phyloP scores from a whole-genome alignment of 2,329 filamentous ascomycete genomes.

The Nigrospora oryzae region DNA sequence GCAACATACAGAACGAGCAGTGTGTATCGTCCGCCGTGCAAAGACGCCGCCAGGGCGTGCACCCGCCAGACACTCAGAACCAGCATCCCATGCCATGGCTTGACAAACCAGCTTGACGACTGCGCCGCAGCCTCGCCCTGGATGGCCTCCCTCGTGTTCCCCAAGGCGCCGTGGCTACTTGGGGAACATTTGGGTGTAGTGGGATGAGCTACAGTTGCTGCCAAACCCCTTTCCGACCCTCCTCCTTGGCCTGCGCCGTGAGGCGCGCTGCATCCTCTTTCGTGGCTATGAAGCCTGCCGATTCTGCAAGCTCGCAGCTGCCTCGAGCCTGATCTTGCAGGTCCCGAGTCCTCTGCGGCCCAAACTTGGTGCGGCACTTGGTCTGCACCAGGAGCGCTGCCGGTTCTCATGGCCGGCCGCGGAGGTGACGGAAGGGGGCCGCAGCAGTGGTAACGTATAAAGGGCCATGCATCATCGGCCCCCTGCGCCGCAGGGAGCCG shows the following conservation, averaged over 20 bases:
- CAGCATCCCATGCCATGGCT: constrained; percentile 5
- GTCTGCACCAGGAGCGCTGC: constrained; percentile 9
- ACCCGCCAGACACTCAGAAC: constrained; percentile 2
- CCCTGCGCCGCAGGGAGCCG: constrained; percentile 17
- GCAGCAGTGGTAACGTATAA: constrained; percentile 16
- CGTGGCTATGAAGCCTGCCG: constrained; percentile 1
- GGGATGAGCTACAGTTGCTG: constrained; percentile 6
- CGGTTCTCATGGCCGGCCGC: constrained; percentile 6
- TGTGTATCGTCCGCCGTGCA: background rate
- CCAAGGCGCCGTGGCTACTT: background rate
- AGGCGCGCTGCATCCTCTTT: constrained; percentile 1
- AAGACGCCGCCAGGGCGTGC: constrained; percentile 2
- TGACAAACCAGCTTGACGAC: background rate
- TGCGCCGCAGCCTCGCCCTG: constrained; percentile 3
- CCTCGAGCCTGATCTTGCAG: constrained; percentile 2
- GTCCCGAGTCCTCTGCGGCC: background rate
- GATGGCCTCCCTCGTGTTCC: background rate
- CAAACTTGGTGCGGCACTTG: constrained; percentile 20
- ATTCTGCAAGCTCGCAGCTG: background rate
- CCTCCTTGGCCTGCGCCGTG: background rate
- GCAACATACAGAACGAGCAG: constrained; percentile 1
- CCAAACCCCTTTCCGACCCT: background rate
- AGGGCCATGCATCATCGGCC: constrained; percentile 15
- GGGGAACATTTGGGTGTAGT: constrained; percentile 3
- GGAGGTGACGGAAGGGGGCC: constrained; percentile 11